These are phyloP conservation scores for Metschnikowia santaceciliae DNA, from an alignment of 805 yeast species.

Conservation along the genomic window DNA sequence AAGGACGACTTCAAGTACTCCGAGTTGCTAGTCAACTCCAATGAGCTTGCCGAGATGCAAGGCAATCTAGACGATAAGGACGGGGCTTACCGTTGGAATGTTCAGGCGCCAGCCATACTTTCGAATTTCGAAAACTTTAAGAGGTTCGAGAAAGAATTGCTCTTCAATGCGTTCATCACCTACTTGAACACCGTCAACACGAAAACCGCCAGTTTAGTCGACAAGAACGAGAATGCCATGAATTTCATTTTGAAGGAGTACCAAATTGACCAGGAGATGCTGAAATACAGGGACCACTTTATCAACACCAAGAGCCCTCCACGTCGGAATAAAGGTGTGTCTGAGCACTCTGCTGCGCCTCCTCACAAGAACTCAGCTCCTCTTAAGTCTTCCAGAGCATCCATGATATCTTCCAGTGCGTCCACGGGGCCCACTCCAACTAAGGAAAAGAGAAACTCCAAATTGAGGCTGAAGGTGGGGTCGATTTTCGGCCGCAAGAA, in stretches of 20 bases:
- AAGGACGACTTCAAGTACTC: constrained; percentile 53
- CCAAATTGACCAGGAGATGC: constrained; percentile 37
- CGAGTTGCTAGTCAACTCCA: constrained; percentile 49
- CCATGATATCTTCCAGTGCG: constrained; percentile 13
- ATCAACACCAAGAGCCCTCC: constrained; percentile 18
- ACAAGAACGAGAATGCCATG: constrained; percentile 57
- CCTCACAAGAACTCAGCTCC: not conserved
- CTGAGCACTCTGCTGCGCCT: not conserved
- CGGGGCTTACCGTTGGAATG: constrained; percentile 64
- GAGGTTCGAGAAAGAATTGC: constrained; percentile 48
- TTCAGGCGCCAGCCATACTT: constrained; percentile 72
- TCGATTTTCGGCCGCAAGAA: constrained; percentile 64
- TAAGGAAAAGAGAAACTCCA: constrained; percentile 32
- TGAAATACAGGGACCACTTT: constrained; percentile 31
- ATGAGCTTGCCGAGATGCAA: constrained; percentile 39
- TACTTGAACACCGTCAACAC: constrained; percentile 43
- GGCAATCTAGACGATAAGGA: constrained; percentile 21
- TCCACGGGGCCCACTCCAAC: constrained; percentile 19
- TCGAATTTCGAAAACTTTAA: constrained; percentile 74
- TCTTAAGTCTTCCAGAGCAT: constrained; percentile 3
- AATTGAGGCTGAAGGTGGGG: constrained; percentile 67
- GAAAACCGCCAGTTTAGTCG: constrained; percentile 22
- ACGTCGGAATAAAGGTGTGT: not conserved
- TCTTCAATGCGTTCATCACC: constrained; percentile 62
- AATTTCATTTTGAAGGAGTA: constrained; percentile 54